A percentile compares a stretch with the other conserved stretches of the same genome.
These are phyloP conservation scores for Tricholoma matsutake DNA, from an alignment of 768 basidiomycete species.

Conservation along the genomic window DNA sequence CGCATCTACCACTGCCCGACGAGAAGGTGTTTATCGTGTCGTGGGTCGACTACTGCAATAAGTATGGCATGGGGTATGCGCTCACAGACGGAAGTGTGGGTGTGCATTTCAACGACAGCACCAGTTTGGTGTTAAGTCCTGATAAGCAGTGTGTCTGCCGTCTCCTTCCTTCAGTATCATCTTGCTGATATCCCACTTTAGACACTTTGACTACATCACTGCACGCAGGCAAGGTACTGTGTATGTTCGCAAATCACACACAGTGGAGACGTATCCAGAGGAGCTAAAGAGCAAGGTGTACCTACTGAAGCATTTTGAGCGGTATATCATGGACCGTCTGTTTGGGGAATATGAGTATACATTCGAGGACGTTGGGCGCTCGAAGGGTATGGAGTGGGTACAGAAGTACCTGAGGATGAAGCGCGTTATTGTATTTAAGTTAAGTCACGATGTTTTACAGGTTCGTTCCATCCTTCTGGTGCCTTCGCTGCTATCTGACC, in stretches of 20 bases:
- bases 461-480: constrained; percentile 38
- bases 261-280: constrained; percentile 68
- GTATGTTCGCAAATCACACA: constrained; percentile 70
- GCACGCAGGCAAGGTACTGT: constrained; percentile 62
- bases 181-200: constrained; percentile 24
- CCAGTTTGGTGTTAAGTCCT: constrained; percentile 78
- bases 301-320: constrained; percentile 89
- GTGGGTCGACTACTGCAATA: constrained; percentile 99
- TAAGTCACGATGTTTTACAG: constrained; percentile 96
- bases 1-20: constrained; percentile 43
- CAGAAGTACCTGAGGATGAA: constrained; percentile 96
- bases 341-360: constrained; percentile 84
- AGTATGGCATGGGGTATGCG: constrained; percentile 99
- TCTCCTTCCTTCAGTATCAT: constrained; percentile 1
- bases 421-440: constrained; percentile 93
- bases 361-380: constrained; percentile 63
- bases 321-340: constrained; percentile 89
- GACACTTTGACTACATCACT: constrained; percentile 87
- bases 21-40: constrained; percentile 91
- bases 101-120: constrained; percentile 96
- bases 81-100: constrained; percentile 93
- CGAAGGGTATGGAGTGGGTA: constrained; percentile 91
- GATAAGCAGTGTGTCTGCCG: constrained; percentile 70
- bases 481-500: not conserved
- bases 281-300: constrained; percentile 90